phyloP scores from a whole-genome alignment of 768 basidiomycete genomes.

The Kwoniella sp. region DNA sequence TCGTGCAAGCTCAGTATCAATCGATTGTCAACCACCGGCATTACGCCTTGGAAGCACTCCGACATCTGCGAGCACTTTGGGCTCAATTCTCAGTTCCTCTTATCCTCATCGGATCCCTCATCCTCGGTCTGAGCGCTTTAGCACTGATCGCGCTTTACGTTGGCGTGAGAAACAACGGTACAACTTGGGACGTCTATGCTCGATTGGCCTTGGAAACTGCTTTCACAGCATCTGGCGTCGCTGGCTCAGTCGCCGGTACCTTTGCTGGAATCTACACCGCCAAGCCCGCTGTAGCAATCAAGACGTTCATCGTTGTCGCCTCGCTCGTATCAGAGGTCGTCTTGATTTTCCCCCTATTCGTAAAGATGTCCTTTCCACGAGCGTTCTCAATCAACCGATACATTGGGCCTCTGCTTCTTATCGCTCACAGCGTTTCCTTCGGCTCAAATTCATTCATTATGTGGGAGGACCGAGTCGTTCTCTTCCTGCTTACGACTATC shows the following conservation, averaged over 20 bases:
- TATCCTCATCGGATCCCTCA: slow-evolving; percentile 71
- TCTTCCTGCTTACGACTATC: slow-evolving; percentile 67
- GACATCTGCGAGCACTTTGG: slow-evolving; percentile 82
- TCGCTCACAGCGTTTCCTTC: slow-evolving; percentile 73
- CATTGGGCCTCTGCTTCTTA: slow-evolving; percentile 49
- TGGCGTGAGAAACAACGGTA: slow-evolving; percentile 58
- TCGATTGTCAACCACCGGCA: slow-evolving; percentile 53
- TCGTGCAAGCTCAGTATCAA: slow-evolving; percentile 12
- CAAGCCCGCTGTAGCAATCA: slow-evolving; percentile 26
- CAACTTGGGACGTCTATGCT: slow-evolving; percentile 51
- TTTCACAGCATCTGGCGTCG: slow-evolving; percentile 61
- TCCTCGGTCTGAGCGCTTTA: slow-evolving; percentile 64
- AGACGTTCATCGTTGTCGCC: slow-evolving; percentile 46
- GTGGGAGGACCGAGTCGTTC: slow-evolving; percentile 87
- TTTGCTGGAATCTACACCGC: slow-evolving; percentile 39
- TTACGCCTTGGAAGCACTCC: slow-evolving; percentile 67
- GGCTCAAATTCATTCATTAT: slow-evolving; percentile 95
- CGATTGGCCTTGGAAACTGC: slow-evolving; percentile 60
- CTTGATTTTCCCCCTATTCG: slow-evolving; percentile 28
- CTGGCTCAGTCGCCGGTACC: slow-evolving; percentile 61
- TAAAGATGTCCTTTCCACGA: slow-evolving; percentile 14
- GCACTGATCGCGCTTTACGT: slow-evolving; percentile 65
- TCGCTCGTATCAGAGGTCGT: slow-evolving; percentile 42
- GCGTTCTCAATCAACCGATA: slow-evolving; percentile 30
- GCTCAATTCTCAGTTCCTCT: slow-evolving; percentile 84